Percentiles rank a stretch among this genome's conserved stretches.
Conservation (phyloP, 768 basidiomycete species). For the Rickenella mellea region DNA sequence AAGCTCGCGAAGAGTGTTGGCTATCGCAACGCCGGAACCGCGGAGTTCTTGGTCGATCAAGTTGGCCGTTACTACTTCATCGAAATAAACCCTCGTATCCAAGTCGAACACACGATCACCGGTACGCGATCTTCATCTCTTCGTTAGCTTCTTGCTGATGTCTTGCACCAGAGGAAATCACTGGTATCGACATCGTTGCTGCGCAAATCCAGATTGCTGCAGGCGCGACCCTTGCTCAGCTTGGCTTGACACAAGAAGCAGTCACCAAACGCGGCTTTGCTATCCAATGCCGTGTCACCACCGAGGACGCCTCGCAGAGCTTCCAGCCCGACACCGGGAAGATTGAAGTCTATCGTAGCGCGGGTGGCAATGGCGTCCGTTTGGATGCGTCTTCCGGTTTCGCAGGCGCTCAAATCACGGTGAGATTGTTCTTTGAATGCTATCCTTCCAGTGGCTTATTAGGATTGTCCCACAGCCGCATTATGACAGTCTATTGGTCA, state of each 20-base stretch:
- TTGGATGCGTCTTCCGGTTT: conserved; percentile 96
- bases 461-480: conserved; percentile 54
- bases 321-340: conserved; percentile 99
- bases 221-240: conserved; percentile 88
- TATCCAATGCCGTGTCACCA: conserved; percentile 97
- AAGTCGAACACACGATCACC: conserved; percentile 99
- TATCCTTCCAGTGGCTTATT: conserved; percentile 10
- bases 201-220: conserved; percentile 99
- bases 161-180: conserved; percentile 79
- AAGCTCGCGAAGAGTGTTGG: conserved; percentile 89
- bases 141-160: conserved; percentile 4
- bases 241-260: conserved; percentile 92
- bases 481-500: conserved; percentile 96
- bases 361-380: conserved; percentile 97
- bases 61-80: conserved; percentile 97
- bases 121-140: conserved; percentile 34
- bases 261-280: conserved; percentile 95
- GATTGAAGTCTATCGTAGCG: conserved; percentile 97
- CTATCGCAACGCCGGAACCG: conserved; percentile 95
- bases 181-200: conserved; percentile 97
- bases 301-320: conserved; percentile 82
- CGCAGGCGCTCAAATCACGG: conserved; percentile 97
- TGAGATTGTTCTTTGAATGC: conserved; percentile 23
- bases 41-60: conserved; percentile 97
- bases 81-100: conserved; percentile 98